Percentiles rank a stretch among this genome's conserved stretches.
phyloP scores from a whole-genome alignment of 495 filamentous ascomycete genomes.

The Rhypophila decipiens region DNA sequence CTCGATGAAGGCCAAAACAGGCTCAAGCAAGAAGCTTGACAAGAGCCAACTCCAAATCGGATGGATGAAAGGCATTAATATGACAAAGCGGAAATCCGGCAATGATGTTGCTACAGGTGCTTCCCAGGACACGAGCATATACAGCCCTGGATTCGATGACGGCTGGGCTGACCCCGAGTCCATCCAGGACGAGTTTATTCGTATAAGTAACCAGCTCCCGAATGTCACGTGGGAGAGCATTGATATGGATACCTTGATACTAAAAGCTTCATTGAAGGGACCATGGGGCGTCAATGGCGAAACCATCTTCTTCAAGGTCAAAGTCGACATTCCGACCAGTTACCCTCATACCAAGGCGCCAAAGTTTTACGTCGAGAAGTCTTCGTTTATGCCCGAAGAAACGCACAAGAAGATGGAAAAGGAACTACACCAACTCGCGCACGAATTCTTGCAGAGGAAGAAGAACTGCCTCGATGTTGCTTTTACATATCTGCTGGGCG shows the following conservation, averaged over 20 bases:
- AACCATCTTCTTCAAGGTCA: constrained; percentile 69
- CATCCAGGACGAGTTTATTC: constrained; percentile 79
- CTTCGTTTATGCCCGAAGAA: constrained; percentile 66
- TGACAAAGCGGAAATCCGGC: constrained; percentile 50
- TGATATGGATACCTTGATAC: constrained; percentile 64
- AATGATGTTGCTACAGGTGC: constrained; percentile 25
- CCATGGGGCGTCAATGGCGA: constrained; percentile 74
- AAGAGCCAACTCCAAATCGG: constrained; percentile 56
- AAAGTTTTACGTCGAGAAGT: constrained; percentile 67
- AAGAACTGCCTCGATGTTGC: constrained; percentile 78
- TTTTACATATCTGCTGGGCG: constrained; percentile 77
- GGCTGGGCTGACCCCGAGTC: constrained; percentile 74
- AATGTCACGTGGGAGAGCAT: constrained; percentile 87
- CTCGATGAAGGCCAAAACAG: constrained; percentile 59
- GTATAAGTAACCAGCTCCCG: constrained; percentile 72
- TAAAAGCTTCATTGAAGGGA: constrained; percentile 73
- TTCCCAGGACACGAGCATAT: constrained; percentile 38
- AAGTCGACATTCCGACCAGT: constrained; percentile 67
- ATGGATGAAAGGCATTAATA: constrained; percentile 93
- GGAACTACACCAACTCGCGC: constrained; percentile 65
- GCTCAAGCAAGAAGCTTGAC: constrained; percentile 54
- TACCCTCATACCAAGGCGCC: constrained; percentile 69
- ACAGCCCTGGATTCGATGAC: constrained; percentile 36
- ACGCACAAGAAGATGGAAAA: constrained; percentile 54
- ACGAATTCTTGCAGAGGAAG: constrained; percentile 58